Percentiles rank a stretch among this genome's conserved stretches.
Conservation (phyloP, 1,139 yeast genomes). For the Hansenula sp. region DNA sequence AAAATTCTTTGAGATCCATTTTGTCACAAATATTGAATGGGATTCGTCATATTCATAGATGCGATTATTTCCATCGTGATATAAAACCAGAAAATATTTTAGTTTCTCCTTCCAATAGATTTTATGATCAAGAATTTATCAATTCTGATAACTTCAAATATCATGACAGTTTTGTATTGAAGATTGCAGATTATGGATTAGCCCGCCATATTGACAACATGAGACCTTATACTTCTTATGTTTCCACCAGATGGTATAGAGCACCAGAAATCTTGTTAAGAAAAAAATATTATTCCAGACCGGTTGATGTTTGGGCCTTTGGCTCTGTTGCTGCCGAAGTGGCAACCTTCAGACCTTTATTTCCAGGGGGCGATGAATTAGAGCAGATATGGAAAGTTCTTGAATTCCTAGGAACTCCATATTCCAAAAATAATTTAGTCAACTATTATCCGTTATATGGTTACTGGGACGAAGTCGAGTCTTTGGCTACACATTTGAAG, state of each 20-base stretch:
- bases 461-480: constrained; percentile 57
- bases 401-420: constrained; percentile 69
- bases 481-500: constrained; percentile 48
- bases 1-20: constrained; percentile 59
- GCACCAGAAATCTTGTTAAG: constrained; percentile 88
- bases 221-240: constrained; percentile 70
- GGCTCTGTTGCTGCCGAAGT: constrained; percentile 84
- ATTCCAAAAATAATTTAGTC: constrained; percentile 22
- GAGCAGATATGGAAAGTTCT: constrained; percentile 74
- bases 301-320: constrained; percentile 94
- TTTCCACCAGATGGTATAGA: constrained; percentile 94
- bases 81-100: constrained; percentile 90
- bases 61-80: constrained; percentile 82
- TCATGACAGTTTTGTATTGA: constrained; percentile 56
- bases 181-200: constrained; percentile 89
- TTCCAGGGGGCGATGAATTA: constrained; percentile 77
- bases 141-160: constrained; percentile 35
- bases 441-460: constrained; percentile 55
- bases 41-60: constrained; percentile 73
- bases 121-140: constrained; percentile 50
- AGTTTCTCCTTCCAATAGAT: constrained; percentile 53
- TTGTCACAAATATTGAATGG: constrained; percentile 72
- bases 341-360: constrained; percentile 70
- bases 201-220: constrained; percentile 60
- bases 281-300: constrained; percentile 60